Percentiles rank a stretch among this genome's conserved stretches.
phyloP scores from a whole-genome alignment of 768 basidiomycete species.

The Phylloporus sp. region DNA sequence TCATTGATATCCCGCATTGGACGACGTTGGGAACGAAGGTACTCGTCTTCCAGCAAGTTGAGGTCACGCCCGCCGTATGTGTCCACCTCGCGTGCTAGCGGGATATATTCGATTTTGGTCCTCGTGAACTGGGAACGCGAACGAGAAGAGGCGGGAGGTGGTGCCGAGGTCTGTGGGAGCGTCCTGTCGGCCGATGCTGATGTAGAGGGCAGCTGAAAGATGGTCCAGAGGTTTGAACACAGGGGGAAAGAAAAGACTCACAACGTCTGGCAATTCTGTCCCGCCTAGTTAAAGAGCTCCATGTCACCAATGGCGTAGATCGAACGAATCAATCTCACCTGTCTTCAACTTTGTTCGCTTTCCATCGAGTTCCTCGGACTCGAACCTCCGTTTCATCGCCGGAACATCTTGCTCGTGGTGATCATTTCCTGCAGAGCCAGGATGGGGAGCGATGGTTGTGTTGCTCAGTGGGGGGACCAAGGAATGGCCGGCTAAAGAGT shows the following conservation, averaged over 20 bases:
- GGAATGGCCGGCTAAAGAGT: slow-evolving; percentile 20
- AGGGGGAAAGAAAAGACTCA: slow-evolving; percentile 30
- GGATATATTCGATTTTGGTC: slow-evolving; percentile 86
- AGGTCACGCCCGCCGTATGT: slow-evolving; percentile 81
- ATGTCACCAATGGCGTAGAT: slow-evolving; percentile 23
- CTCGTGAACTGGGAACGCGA: slow-evolving; percentile 51
- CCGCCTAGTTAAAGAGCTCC: slow-evolving; percentile 25
- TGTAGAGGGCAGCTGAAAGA: slow-evolving; percentile 17
- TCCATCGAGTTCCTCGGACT: slow-evolving; percentile 56
- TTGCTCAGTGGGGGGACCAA: slow-evolving; percentile 12
- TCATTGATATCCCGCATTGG: slow-evolving; percentile 71
- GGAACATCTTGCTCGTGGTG: slow-evolving; percentile 56
- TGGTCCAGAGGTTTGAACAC: slow-evolving; percentile 10
- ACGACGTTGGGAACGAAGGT: slow-evolving; percentile 46
- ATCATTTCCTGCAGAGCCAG: slow-evolving; percentile 13
- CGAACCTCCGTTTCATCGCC: slow-evolving; percentile 67
- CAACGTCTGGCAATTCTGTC: slow-evolving; percentile 47
- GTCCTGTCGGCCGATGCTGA: slow-evolving; percentile 17
- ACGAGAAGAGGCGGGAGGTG: slow-evolving; percentile 32
- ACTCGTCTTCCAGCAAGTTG: slow-evolving; percentile 58
- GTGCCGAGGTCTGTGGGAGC: slow-evolving; percentile 20
- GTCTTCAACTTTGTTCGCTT: slow-evolving; percentile 73
- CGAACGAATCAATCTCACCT: slow-evolving; percentile 42
- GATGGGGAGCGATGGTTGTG: slow-evolving; percentile 10
- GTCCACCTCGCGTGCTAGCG: slow-evolving; percentile 68